Percentiles rank a stretch among this genome's conserved stretches.
These are phyloP conservation scores for Pythium aristosporum DNA, from an alignment of 352 stramenopile genomes.

Conservation along the genomic window DNA sequence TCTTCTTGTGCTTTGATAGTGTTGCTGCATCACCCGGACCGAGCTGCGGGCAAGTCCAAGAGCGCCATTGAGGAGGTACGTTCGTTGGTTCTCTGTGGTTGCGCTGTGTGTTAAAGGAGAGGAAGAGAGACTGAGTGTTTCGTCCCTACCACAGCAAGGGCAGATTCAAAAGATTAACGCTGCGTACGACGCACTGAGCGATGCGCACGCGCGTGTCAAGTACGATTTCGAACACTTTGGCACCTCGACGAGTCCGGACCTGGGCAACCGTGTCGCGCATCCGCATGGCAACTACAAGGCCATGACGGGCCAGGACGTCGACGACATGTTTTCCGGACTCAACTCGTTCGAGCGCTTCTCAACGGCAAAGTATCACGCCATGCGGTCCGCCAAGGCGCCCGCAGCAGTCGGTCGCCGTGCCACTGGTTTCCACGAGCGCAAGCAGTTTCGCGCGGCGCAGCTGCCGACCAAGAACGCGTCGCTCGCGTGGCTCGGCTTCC, in stretches of 20 bases:
- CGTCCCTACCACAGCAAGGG: constrained; percentile 25
- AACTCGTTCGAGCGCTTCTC: constrained; percentile 80
- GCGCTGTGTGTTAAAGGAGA: neutral
- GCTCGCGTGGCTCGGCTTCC: constrained; percentile 64
- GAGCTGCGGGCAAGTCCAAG: constrained; percentile 29
- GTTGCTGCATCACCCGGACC: constrained; percentile 72
- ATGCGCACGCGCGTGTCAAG: constrained; percentile 44
- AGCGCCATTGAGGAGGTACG: constrained; percentile 24
- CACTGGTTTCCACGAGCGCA: constrained; percentile 66
- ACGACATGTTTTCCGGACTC: constrained; percentile 70
- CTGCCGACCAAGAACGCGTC: constrained; percentile 60
- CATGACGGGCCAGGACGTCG: constrained; percentile 69
- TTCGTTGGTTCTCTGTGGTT: neutral
- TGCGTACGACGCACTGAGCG: constrained; percentile 68
- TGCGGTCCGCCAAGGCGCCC: constrained; percentile 53
- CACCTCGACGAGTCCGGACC: constrained; percentile 40
- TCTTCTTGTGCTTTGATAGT: constrained; percentile 28
- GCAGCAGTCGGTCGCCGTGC: constrained; percentile 54
- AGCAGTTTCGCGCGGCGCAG: constrained; percentile 60
- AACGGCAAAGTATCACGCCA: constrained; percentile 66
- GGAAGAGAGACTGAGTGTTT: neutral
- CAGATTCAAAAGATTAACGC: constrained; percentile 73
- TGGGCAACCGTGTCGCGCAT: constrained; percentile 30
- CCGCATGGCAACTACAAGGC: constrained; percentile 50
- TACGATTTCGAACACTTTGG: constrained; percentile 79